Evolutionary conservation across 2,329 filamentous ascomycete species (phyloP).

Genomic region (Coleophoma crateriformis): DNA sequence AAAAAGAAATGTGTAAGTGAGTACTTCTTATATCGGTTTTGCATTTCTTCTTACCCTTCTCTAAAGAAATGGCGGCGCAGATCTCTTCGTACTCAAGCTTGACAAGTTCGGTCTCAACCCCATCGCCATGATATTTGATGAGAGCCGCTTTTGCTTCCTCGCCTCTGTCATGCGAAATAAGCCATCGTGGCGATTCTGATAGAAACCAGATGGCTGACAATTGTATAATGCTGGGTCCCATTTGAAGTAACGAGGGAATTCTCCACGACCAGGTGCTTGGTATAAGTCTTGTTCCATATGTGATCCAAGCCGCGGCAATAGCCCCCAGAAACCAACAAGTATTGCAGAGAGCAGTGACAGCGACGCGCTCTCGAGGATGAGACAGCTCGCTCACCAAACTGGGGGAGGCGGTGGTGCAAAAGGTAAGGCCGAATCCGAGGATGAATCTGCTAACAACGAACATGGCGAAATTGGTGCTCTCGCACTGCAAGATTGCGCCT

Average conservation of each 20-base stretch:
- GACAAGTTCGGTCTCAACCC: conserved; percentile 27
- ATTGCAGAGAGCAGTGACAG: conserved; percentile 49
- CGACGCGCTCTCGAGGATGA: conserved; percentile 47
- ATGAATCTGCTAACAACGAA: conserved; percentile 48
- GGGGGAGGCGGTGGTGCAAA: conserved; percentile 44
- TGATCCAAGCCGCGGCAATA: conserved; percentile 36
- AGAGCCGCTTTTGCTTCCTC: conserved; percentile 35
- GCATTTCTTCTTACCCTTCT: conserved; percentile 24
- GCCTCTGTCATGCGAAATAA: conserved; percentile 32
- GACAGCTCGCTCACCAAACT: conserved; percentile 45
- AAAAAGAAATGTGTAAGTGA: conserved; percentile 30
- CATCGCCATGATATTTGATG: conserved; percentile 21
- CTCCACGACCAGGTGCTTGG: conserved; percentile 9
- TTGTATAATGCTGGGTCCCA: conserved; percentile 46
- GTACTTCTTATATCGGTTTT: conserved; percentile 5
- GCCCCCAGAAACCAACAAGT: conserved; percentile 42
- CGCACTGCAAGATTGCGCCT: conserved; percentile 27
- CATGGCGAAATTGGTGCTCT: conserved; percentile 35
- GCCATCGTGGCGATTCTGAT: conserved; percentile 41
- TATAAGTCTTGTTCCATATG: conserved; percentile 26
- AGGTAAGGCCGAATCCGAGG: conserved; percentile 47
- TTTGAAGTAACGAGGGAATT: conserved; percentile 8
- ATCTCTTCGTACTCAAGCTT: conserved; percentile 33
- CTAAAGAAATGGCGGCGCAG: conserved; percentile 31
- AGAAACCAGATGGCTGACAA: conserved; percentile 42